phyloP scores from a whole-genome alignment of 805 yeast species.

The Komagataella phaffii region DNA sequence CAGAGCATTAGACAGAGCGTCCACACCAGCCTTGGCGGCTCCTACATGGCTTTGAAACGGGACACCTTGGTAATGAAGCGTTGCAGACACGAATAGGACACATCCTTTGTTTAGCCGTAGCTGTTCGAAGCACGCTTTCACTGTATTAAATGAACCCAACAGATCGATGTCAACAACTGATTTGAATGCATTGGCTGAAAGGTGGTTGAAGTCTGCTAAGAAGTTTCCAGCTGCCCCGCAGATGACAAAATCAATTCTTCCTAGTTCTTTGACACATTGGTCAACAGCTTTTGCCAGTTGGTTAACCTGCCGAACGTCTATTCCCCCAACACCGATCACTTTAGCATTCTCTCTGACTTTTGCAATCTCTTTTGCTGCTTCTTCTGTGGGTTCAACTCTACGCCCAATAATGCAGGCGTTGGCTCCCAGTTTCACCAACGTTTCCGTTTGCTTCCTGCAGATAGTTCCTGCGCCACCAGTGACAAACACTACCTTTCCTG shows the following conservation, averaged over 20 bases:
- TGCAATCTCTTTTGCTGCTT: constrained; percentile 57
- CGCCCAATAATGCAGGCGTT: constrained; percentile 81
- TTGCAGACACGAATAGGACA: constrained; percentile 72
- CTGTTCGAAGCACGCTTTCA: constrained; percentile 64
- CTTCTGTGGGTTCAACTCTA: constrained; percentile 47
- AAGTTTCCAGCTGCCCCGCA: constrained; percentile 98
- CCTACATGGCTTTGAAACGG: constrained; percentile 86
- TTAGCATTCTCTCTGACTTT: constrained; percentile 41
- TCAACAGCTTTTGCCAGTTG: constrained; percentile 53
- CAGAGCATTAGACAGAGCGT: constrained; percentile 69
- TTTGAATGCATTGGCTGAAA: constrained; percentile 80
- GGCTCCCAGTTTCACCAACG: constrained; percentile 73
- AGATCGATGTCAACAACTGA: constrained; percentile 80
- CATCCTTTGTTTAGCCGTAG: constrained; percentile 56
- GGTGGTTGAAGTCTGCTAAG: constrained; percentile 60
- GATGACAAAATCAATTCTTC: constrained; percentile 74
- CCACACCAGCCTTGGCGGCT: constrained; percentile 94
- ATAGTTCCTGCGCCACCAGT: constrained; percentile 98
- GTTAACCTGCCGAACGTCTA: constrained; percentile 67
- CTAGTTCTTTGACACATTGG: constrained; percentile 51
- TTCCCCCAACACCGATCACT: constrained; percentile 57
- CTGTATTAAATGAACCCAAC: constrained; percentile 81
- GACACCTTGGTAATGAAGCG: constrained; percentile 79
- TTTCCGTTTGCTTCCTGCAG: constrained; percentile 82
- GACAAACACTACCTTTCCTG: constrained; percentile 77